Conservation (phyloP, 2,329 filamentous ascomycete species). For the Aspergillus sp. region DNA sequence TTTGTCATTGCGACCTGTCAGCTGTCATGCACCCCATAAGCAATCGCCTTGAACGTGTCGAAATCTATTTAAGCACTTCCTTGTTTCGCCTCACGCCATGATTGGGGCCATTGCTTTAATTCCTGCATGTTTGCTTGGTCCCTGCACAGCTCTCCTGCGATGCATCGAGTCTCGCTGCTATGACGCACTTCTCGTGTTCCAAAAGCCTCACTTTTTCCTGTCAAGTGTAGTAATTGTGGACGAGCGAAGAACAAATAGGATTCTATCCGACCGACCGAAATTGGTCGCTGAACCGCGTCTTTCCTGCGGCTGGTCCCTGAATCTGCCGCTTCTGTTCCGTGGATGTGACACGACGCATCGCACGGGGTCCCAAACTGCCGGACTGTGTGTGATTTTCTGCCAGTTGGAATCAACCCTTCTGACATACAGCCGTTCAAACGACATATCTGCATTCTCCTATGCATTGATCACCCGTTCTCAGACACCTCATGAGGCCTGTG, state of each 20-base stretch:
- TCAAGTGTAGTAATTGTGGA: slow-evolving; percentile 13
- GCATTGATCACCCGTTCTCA: slow-evolving; percentile 25
- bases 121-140: slow-evolving; percentile 5
- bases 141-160: not conserved
- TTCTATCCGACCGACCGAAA: slow-evolving; percentile 15
- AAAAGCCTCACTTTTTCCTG: slow-evolving; percentile 22
- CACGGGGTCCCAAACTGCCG: slow-evolving; percentile 16
- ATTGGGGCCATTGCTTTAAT: not conserved
- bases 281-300: not conserved
- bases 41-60: slow-evolving; percentile 1
- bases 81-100: not conserved
- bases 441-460: slow-evolving; percentile 16
- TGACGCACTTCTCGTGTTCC: slow-evolving; percentile 1
- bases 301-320: slow-evolving; percentile 13
- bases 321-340: slow-evolving; percentile 12
- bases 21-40: slow-evolving; percentile 17
- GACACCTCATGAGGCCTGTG: slow-evolving; percentile 13
- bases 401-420: slow-evolving; percentile 14
- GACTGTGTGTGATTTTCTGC: slow-evolving; percentile 16
- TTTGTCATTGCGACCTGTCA: slow-evolving; percentile 13
- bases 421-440: slow-evolving; percentile 22
- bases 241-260: slow-evolving; percentile 19
- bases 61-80: not conserved
- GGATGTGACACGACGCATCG: slow-evolving; percentile 20
- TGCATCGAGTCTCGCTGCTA: not conserved